Evolutionary conservation across 129 eudicot species (phyloP).

Genomic region (Tanacetum coccineum): DNA sequence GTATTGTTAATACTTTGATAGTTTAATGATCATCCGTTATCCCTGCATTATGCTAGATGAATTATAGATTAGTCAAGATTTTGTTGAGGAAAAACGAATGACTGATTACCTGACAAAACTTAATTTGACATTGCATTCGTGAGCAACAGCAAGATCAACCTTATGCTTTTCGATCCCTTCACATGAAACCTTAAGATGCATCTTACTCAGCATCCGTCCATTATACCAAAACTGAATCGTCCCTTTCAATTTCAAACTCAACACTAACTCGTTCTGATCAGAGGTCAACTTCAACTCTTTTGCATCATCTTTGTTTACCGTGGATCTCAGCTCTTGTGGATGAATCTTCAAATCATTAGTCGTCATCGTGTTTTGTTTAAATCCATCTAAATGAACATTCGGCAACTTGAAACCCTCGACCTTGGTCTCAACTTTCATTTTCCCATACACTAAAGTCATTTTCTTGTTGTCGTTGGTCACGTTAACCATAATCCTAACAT

Average conservation of each 20-base stretch:
- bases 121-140: slow-evolving; percentile 33
- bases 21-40: too few relatives aligned
- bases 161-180: slow-evolving; percentile 24
- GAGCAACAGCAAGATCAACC: slow-evolving; percentile 37
- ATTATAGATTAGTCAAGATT: too few relatives aligned
- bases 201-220: slow-evolving; percentile 23
- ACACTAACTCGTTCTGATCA: neutral
- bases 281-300: slow-evolving; percentile 20
- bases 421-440: slow-evolving; percentile 20
- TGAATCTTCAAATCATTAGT: slow-evolving; percentile 23
- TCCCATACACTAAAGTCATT: slow-evolving; percentile 27
- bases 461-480: slow-evolving; percentile 36
- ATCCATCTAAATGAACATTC: neutral
- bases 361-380: slow-evolving; percentile 24
- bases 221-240: slow-evolving; percentile 24
- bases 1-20: too few relatives aligned
- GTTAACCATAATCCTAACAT: slow-evolving; percentile 27
- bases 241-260: slow-evolving; percentile 33
- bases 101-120: slow-evolving; percentile 17
- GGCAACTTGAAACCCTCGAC: slow-evolving; percentile 27
- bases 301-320: slow-evolving; percentile 33
- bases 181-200: slow-evolving; percentile 37
- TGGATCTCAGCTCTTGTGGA: slow-evolving; percentile 2
- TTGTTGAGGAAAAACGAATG: neutral
- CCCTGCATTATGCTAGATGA: too few relatives aligned